Evolutionary conservation across 192 early-diverging fungal species (phyloP), one percentile per base, ranked within the genome.

Genomic region (Coemansia sp.): DNA sequence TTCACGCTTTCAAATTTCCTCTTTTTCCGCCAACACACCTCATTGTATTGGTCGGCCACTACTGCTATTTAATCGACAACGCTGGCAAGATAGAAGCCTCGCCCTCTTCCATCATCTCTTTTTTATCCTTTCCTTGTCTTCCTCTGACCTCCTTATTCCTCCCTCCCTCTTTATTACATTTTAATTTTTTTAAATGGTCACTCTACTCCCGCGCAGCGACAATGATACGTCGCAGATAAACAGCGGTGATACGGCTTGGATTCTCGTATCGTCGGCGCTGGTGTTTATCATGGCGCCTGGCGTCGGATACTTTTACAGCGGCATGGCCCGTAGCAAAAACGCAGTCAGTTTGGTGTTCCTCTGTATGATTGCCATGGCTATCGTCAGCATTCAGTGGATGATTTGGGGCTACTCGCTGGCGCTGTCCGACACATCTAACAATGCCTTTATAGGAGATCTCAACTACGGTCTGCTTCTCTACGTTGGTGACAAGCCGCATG

Each of bases 261-360:
- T 93, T n/a, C 71, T 94, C 27, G 62, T 86, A 36, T 84, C 86
- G 19, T 84, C 94, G 4, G 91, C 90, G 1, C 75, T 96, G 44
- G 94, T 98, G 41, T 94, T 95, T 79, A 84, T 98, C 67, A 99
- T 99, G 95, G 88, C 90, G 24, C 97, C 97, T 1, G 97, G 93
- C 40, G 88, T 99, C 31, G 95, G 94, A 5, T 90, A 95, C 81
- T 95, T 98, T 66, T 99, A 99, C 86, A 92, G 93, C 60, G 97
- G 97, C 38, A 90, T 98, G 90, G 89, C 92, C 10, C 85, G 95
- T 29, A 86, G 86, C 70, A 99, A 99, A 83, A 96, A 96, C 85
- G 91, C 94, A 1, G 86, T 99, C 12, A 92, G 92, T 10, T 70
- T 99, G 62, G 90, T 97, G 36, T 89, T 97, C 84, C 83, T 94